Evolutionary conservation across 2,329 filamentous ascomycete species (phyloP).

Genomic region (Thelonectria discophora): DNA sequence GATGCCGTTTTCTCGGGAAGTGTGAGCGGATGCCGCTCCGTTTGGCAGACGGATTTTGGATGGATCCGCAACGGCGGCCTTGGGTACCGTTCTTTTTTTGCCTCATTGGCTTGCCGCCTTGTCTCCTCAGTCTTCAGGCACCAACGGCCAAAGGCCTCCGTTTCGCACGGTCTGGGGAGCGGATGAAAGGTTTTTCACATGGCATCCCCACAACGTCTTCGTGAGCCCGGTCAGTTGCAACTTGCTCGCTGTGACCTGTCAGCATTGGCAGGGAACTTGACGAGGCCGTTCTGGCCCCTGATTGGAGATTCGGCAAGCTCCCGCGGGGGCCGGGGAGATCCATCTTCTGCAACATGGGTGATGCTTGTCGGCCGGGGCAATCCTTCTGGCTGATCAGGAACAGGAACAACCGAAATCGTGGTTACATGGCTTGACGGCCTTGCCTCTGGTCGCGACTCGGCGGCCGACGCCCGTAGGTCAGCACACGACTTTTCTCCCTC

Average conservation of each 20-base stretch:
- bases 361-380: conserved; percentile 11
- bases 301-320: conserved; percentile 37
- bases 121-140: conserved; percentile 7
- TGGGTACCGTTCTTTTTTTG: background rate
- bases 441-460: background rate
- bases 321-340: conserved; percentile 31
- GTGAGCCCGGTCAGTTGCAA: too few relatives aligned
- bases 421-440: too few relatives aligned
- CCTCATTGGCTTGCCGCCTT: background rate
- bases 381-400: background rate
- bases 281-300: conserved; percentile 17
- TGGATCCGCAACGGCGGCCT: conserved; percentile 23
- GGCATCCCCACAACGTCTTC: too few relatives aligned
- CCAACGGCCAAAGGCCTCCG: background rate
- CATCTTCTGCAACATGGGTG: conserved; percentile 2
- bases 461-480: background rate
- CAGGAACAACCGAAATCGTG: too few relatives aligned
- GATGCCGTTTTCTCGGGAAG: conserved; percentile 28
- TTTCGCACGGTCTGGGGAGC: background rate
- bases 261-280: conserved; percentile 16
- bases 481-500: too few relatives aligned
- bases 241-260: background rate
- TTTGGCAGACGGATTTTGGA: conserved; percentile 1
- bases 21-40: conserved; percentile 30
- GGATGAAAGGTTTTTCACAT: too few relatives aligned